phyloP scores from a whole-genome alignment of 176 grass and related monocot species.

The Rhynchospora pubera region DNA sequence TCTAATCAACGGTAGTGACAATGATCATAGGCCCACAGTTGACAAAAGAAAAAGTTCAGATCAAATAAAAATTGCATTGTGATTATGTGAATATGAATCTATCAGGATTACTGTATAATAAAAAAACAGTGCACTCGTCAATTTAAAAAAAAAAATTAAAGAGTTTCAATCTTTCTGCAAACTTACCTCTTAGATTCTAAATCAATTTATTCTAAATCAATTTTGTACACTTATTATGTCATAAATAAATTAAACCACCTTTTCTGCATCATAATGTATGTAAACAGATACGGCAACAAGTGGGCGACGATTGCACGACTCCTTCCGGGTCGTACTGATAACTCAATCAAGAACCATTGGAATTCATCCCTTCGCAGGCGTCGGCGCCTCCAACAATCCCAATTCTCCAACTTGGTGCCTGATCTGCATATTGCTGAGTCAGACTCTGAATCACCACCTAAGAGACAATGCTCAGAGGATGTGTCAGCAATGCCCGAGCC shows the following conservation, averaged over 20 bases:
- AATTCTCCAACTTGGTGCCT: background rate
- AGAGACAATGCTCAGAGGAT: conserved; percentile 1
- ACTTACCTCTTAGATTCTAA: background rate
- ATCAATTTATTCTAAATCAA: too few species aligned
- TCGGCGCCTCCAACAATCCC: background rate
- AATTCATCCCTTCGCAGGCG: conserved; percentile 67
- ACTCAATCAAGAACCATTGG: conserved; percentile 98
- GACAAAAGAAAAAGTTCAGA: background rate
- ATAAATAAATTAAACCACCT: conserved; percentile 6
- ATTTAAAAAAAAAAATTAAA: background rate
- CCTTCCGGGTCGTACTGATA: conserved; percentile 77
- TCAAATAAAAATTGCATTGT: background rate
- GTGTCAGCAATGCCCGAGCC: conserved; percentile 18
- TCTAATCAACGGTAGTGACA: background rate
- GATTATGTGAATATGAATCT: background rate
- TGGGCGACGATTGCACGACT: conserved; percentile 88
- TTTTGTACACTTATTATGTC: background rate
- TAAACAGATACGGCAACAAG: conserved; percentile 53
- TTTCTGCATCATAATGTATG: background rate
- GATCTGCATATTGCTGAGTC: background rate
- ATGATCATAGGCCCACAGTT: background rate
- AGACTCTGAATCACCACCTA: conserved; percentile 13
- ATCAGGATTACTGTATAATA: background rate
- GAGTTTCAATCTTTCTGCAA: background rate
- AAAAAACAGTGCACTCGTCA: background rate